A percentile compares a stretch with the other conserved stretches of the same genome.
phyloP scores from a whole-genome alignment of 805 yeast species.

The Grigorovia yakushimaensis region DNA sequence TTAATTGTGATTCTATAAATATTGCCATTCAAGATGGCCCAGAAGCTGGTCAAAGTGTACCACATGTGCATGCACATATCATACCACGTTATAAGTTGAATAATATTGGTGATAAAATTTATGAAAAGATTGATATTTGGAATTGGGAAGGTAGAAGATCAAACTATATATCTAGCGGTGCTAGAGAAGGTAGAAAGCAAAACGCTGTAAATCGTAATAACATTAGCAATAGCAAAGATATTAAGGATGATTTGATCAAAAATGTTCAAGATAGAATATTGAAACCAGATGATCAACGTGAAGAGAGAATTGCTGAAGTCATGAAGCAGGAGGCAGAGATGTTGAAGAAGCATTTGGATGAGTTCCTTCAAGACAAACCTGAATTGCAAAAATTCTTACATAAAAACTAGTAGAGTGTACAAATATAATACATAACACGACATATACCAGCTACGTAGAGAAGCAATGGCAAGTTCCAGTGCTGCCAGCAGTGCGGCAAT shows the following conservation, averaged over 20 bases:
- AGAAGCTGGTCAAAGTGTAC: constrained; percentile 92
- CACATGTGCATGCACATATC: constrained; percentile 89
- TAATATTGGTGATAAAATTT: constrained; percentile 65
- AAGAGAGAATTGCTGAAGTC: constrained; percentile 45
- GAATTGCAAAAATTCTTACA: constrained; percentile 4
- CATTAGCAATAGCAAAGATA: no score
- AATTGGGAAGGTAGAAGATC: constrained; percentile 31
- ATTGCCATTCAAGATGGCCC: constrained; percentile 95
- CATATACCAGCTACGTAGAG: no score
- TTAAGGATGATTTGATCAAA: no score
- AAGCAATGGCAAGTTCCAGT: no score
- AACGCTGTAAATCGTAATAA: background rate
- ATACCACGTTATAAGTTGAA: constrained; percentile 64
- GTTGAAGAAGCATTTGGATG: constrained; percentile 34
- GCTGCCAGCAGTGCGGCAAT: no score
- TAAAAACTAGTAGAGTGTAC: background rate
- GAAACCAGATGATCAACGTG: constrained; percentile 44
- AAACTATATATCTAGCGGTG: constrained; percentile 17
- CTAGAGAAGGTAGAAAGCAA: constrained; percentile 12
- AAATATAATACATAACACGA: no score
- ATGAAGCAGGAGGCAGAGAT: constrained; percentile 66
- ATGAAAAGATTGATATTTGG: constrained; percentile 56
- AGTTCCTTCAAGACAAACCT: constrained; percentile 10
- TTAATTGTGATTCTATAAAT: constrained; percentile 75
- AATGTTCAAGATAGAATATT: background rate